These are phyloP conservation scores for Leucoagaricus sp. DNA, from an alignment of 1,284 basidiomycete species.

Conservation along the genomic window DNA sequence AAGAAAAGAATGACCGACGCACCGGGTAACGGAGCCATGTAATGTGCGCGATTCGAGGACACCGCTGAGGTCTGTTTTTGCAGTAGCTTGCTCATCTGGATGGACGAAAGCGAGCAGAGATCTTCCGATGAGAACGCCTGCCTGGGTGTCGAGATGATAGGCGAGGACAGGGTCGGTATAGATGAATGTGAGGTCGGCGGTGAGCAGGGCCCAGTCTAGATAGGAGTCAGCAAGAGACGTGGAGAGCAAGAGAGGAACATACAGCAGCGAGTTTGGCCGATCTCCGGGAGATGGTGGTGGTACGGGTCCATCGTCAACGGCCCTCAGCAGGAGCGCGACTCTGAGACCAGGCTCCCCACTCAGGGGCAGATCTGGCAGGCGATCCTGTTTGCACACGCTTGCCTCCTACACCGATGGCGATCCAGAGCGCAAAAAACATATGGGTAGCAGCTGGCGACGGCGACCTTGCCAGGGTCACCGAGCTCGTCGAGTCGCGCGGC, in stretches of 20 bases:
- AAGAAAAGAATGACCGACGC: constrained; percentile 28
- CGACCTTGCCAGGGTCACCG: constrained; percentile 54
- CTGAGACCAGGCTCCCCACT: constrained; percentile 15
- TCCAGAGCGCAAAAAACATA: constrained; percentile 62
- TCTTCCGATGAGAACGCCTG: constrained; percentile 68
- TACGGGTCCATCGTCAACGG: constrained; percentile 13
- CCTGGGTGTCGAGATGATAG: constrained; percentile 75
- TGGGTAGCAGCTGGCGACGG: constrained; percentile 93
- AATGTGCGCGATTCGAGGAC: constrained; percentile 82
- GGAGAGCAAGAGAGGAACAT: constrained; percentile 36
- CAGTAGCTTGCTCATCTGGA: constrained; percentile 83
- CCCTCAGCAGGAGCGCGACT: constrained; percentile 6
- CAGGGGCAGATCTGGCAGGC: constrained; percentile 12
- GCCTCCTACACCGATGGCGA: constrained; percentile 25
- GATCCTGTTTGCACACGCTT: constrained; percentile 24
- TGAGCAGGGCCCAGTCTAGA: constrained; percentile 72
- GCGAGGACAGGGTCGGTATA: constrained; percentile 89
- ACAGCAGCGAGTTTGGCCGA: constrained; percentile 78
- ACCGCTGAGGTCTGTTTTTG: constrained; percentile 73
- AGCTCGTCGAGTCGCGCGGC: constrained; percentile 57
- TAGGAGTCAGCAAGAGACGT: constrained; percentile 17
- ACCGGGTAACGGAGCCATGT: constrained; percentile 94
- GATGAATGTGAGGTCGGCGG: constrained; percentile 77
- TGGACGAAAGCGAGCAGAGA: constrained; percentile 87
- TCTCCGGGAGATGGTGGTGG: constrained; percentile 42